phyloP scores from a whole-genome alignment of 257 asterid species.

The Nicotiana knightiana region DNA sequence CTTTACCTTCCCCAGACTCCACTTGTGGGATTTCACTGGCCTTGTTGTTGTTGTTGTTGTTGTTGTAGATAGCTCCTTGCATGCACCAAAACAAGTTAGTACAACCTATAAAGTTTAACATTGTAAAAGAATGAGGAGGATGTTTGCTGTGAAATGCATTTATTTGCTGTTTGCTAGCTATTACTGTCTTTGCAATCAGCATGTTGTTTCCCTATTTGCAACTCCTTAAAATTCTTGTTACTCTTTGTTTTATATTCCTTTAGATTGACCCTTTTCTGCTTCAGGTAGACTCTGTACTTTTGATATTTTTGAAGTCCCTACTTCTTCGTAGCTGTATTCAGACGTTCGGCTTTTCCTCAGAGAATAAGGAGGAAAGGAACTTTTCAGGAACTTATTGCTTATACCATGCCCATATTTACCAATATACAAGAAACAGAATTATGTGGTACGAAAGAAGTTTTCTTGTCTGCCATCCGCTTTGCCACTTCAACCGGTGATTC shows the following conservation, averaged over 20 bases:
- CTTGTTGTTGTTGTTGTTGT: no score
- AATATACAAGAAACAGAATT: constrained; percentile 42
- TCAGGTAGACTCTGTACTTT: constrained; percentile 6
- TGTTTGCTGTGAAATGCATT: not conserved
- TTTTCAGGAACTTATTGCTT: not conserved
- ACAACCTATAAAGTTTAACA: not conserved
- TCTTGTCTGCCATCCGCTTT: constrained; percentile 58
- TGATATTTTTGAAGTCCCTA: not conserved
- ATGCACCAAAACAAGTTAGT: not conserved
- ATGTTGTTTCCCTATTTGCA: not conserved
- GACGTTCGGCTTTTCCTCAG: not conserved
- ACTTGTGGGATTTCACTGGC: no score
- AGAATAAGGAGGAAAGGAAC: not conserved
- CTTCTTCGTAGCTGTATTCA: not conserved
- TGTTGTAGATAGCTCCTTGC: not conserved
- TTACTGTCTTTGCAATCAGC: not conserved
- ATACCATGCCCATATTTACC: constrained; percentile 39
- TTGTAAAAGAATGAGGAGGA: not conserved
- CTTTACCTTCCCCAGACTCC: no score
- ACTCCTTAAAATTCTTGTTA: not conserved
- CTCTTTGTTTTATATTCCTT: not conserved
- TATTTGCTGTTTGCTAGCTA: not conserved
- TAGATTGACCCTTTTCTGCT: not conserved
- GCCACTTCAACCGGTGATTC: constrained; percentile 48
- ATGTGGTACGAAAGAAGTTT: constrained; percentile 44